phyloP scores from a whole-genome alignment of 805 yeast genomes.

The Candida taoyuanica region DNA sequence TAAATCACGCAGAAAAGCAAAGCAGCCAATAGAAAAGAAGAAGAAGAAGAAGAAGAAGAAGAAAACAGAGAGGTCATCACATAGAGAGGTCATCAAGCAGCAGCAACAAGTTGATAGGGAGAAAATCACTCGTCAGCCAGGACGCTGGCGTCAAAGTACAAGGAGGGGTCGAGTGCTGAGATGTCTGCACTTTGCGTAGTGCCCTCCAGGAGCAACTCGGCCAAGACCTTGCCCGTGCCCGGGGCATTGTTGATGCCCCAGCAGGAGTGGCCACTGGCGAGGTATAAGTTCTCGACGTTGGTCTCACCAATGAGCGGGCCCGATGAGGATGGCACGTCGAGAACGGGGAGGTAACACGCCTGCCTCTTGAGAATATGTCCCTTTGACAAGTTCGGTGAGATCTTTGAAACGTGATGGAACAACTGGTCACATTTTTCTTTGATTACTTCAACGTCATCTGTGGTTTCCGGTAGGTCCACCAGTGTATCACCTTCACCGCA shows the following conservation, averaged over 20 bases:
- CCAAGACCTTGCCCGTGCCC: slow-evolving; percentile 89
- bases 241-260: slow-evolving; percentile 99
- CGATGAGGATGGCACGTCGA: slow-evolving; percentile 85
- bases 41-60: too few relatives aligned
- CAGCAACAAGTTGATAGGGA: too few relatives aligned
- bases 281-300: slow-evolving; percentile 67
- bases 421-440: slow-evolving; percentile 84
- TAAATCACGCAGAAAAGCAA: too few relatives aligned
- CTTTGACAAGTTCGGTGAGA: slow-evolving; percentile 61
- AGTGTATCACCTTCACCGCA: slow-evolving; percentile 96
- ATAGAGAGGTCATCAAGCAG: neutral
- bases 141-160: slow-evolving; percentile 73
- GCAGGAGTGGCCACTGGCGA: slow-evolving; percentile 94
- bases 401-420: slow-evolving; percentile 72
- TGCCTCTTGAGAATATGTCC: slow-evolving; percentile 81
- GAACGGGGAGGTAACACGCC: slow-evolving; percentile 93
- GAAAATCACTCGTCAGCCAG: slow-evolving; percentile 17
- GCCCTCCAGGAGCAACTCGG: slow-evolving; percentile 85
- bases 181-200: slow-evolving; percentile 72
- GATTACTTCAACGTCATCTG: slow-evolving; percentile 88
- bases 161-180: slow-evolving; percentile 76
- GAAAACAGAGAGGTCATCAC: neutral
- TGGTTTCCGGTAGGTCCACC: slow-evolving; percentile 88
- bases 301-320: slow-evolving; percentile 97
- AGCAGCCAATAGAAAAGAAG: too few relatives aligned